These are phyloP conservation scores for Eucalyptus coolabah DNA, from an alignment of 345 rosid genomes.

Conservation along the genomic window DNA sequence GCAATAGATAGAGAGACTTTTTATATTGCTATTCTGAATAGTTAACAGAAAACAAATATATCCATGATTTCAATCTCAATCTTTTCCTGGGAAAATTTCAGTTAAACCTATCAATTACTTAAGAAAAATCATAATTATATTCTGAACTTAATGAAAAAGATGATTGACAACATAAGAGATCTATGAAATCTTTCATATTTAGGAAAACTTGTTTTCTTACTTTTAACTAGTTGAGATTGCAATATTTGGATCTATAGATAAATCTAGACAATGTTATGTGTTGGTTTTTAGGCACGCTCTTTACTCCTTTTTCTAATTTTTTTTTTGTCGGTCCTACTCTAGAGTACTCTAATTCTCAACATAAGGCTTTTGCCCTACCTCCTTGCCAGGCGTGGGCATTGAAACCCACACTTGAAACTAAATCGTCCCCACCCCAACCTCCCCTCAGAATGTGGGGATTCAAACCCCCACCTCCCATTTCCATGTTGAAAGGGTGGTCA, in stretches of 20 bases:
- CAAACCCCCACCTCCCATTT: fast-evolving
- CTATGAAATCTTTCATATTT: neutral
- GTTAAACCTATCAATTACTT: neutral
- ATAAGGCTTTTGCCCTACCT: too few species aligned
- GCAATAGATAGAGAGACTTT: neutral
- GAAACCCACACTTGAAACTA: too few species aligned
- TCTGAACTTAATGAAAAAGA: neutral
- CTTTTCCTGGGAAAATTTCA: neutral
- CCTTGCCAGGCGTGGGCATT: fast-evolving
- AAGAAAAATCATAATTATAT: neutral
- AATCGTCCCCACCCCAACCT: too few species aligned
- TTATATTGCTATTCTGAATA: neutral
- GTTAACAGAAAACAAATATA: neutral
- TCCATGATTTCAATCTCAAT: neutral
- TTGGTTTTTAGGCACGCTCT: neutral
- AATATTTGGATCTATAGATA: neutral
- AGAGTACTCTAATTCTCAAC: too few species aligned
- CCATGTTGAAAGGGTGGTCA: too few species aligned
- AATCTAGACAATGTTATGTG: neutral
- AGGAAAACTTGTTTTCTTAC: neutral
- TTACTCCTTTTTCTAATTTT: neutral
- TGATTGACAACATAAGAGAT: neutral
- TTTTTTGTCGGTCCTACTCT: too few species aligned
- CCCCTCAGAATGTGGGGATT: too few species aligned
- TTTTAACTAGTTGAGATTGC: neutral